phyloP scores from a whole-genome alignment of 495 filamentous ascomycete genomes.

The Hyaloscypha bicolor region DNA sequence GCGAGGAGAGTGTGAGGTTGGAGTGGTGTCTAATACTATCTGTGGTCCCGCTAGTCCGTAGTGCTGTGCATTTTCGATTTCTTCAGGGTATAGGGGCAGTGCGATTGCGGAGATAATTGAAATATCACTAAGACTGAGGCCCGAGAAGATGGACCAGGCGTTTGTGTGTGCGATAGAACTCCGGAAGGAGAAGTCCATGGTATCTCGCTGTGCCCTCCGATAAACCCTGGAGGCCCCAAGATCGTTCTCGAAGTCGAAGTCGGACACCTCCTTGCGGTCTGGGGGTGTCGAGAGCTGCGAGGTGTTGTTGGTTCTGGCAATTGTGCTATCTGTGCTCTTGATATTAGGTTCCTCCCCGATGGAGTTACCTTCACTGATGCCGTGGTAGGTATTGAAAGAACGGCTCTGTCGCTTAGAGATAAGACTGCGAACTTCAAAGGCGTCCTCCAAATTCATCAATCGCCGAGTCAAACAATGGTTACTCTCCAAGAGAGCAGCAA shows the following conservation, averaged over 20 bases:
- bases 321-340: not conserved
- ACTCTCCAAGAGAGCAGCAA: conserved; percentile 9
- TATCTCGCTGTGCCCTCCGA: conserved; percentile 5
- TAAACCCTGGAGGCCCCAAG: conserved; percentile 5
- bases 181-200: conserved; percentile 8
- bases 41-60: not conserved
- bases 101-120: conserved; percentile 11
- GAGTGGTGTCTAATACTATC: not conserved
- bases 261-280: conserved; percentile 9
- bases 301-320: not conserved
- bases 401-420: conserved; percentile 7
- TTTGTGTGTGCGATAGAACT: conserved; percentile 11
- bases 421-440: conserved; percentile 2
- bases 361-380: not conserved
- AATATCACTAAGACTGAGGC: not conserved
- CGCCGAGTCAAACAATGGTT: conserved; percentile 4
- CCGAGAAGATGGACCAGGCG: conserved; percentile 12
- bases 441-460: conserved; percentile 9
- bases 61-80: conserved; percentile 2
- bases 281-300: not conserved
- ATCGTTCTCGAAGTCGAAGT: conserved; percentile 13
- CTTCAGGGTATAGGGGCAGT: conserved; percentile 7
- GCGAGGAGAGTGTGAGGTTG: not conserved
- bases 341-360: too few species aligned
- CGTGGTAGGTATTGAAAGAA: not conserved